Evolutionary conservation across 1,284 basidiomycete genomes (phyloP).

Genomic region (Marasmius oreades): DNA sequence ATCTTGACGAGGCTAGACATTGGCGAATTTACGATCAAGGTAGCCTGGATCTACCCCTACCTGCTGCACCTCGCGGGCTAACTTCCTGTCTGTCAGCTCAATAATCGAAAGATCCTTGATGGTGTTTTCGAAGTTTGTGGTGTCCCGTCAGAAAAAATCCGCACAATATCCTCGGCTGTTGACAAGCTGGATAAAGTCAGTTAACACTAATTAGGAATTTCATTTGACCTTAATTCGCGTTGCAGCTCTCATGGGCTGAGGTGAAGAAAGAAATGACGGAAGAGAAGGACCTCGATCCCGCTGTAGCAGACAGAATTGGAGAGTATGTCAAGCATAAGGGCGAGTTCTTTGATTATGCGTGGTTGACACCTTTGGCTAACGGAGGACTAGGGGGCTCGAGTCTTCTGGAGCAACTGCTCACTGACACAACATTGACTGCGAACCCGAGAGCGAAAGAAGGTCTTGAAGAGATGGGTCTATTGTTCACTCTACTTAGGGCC

Average conservation of each 20-base stretch:
- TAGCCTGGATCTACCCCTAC: conserved; percentile 28
- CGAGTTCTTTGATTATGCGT: conserved; percentile 25
- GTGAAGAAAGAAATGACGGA: conserved; percentile 96
- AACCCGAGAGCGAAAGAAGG: conserved; percentile 83
- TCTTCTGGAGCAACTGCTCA: conserved; percentile 73
- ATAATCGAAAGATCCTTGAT: conserved; percentile 97
- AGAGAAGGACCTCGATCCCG: conserved; percentile 88
- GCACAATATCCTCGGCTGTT: conserved; percentile 94
- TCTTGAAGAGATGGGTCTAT: conserved; percentile 84
- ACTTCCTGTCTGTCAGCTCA: conserved; percentile 52
- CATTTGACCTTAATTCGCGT: neutral
- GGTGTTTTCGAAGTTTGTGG: conserved; percentile 98
- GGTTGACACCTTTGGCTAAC: conserved; percentile 1
- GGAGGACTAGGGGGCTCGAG: conserved; percentile 62
- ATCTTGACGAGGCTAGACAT: conserved; percentile 84
- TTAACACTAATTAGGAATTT: neutral
- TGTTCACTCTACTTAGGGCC: conserved; percentile 83
- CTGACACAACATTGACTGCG: conserved; percentile 63
- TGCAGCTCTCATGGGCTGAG: conserved; percentile 81
- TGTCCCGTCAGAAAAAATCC: conserved; percentile 88
- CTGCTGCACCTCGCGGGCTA: neutral
- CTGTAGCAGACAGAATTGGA: conserved; percentile 90
- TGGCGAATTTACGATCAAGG: conserved; percentile 93
- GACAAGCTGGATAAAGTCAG: conserved; percentile 97
- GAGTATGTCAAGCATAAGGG: conserved; percentile 96